Conservation (phyloP, 1,284 basidiomycete genomes). For the Sanghuangporus baumii region DNA sequence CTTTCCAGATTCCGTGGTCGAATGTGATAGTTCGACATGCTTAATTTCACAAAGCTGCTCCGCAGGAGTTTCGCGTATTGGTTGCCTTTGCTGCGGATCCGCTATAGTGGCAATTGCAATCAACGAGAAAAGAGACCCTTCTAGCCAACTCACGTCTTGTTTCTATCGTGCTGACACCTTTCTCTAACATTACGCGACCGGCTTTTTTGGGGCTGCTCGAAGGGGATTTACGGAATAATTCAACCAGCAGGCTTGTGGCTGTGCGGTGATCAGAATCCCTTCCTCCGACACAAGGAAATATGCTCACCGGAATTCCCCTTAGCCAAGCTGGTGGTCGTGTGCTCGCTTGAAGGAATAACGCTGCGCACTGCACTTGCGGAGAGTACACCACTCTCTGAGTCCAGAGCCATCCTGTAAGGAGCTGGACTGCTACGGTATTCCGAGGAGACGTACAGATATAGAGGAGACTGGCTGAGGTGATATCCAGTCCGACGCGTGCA, state of each 20-base stretch:
- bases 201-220: slow-evolving; percentile 3
- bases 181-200: slow-evolving; percentile 4
- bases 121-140: no score
- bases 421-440: background rate
- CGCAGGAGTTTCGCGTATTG: background rate
- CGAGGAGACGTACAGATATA: background rate
- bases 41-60: background rate
- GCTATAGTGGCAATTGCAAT: background rate
- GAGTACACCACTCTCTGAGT: background rate
- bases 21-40: background rate
- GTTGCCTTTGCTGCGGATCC: background rate
- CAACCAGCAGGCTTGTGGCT: background rate
- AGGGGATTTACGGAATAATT: background rate
- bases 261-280: background rate
- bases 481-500: background rate
- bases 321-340: background rate
- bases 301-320: background rate
- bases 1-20: background rate
- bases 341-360: background rate
- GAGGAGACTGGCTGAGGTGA: background rate
- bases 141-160: background rate
- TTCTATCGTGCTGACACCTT: slow-evolving; percentile 1
- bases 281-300: background rate
- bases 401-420: background rate
- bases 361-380: background rate